phyloP scores from a whole-genome alignment of 2,329 filamentous ascomycete genomes.

The Verticillium albo-atrum region DNA sequence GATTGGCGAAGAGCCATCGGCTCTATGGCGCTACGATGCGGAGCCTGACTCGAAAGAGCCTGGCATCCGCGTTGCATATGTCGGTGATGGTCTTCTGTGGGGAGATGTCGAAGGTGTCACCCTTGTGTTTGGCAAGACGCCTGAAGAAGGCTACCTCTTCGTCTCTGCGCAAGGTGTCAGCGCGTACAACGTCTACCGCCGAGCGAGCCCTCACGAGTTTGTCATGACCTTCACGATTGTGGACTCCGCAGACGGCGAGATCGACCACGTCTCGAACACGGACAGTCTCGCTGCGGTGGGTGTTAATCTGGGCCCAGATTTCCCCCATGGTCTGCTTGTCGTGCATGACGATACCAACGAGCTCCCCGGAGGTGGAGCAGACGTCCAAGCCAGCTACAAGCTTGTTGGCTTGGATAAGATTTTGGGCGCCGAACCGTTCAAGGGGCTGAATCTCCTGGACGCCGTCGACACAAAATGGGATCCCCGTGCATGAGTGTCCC shows the following conservation, averaged over 20 bases:
- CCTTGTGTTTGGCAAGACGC: conserved; percentile 38
- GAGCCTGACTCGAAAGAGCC: conserved; percentile 37
- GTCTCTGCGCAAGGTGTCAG: conserved; percentile 50
- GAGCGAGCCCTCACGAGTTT: conserved; percentile 42
- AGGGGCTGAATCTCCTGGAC: conserved; percentile 23
- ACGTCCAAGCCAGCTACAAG: conserved; percentile 45
- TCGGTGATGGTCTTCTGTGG: conserved; percentile 42
- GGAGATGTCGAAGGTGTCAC: conserved; percentile 52
- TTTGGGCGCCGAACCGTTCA: conserved; percentile 22
- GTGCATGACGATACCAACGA: conserved; percentile 52
- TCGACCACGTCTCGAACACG: conserved; percentile 49
- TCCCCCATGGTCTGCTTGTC: conserved; percentile 40
- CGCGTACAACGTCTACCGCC: conserved; percentile 45
- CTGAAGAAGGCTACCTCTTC: conserved; percentile 42
- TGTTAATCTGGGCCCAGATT: conserved; percentile 32
- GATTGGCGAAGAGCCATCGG: conserved; percentile 46
- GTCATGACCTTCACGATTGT: conserved; percentile 44
- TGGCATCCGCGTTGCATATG: conserved; percentile 30
- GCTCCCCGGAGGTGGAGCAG: conserved; percentile 38
- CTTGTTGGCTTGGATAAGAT: conserved; percentile 36
- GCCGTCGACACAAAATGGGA: conserved; percentile 34
- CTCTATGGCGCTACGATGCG: conserved; percentile 47
- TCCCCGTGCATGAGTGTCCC: conserved; percentile 19
- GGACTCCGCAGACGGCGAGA: conserved; percentile 30
- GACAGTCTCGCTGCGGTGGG: conserved; percentile 46